Conservation (phyloP, 257 asterid species). For the Schizonepeta tenuifolia region DNA sequence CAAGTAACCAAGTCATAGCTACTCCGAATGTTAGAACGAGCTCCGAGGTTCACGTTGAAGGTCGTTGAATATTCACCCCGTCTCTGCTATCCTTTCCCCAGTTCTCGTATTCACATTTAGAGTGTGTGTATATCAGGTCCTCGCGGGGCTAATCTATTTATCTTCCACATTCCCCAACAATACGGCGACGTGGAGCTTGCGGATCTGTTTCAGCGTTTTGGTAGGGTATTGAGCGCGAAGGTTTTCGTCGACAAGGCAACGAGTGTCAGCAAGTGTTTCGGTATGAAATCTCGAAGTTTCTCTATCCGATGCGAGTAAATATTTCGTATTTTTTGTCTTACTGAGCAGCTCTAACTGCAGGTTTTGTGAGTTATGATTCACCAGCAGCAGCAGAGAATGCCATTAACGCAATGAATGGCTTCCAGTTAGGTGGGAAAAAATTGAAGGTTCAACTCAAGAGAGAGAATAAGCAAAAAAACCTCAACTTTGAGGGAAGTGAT, state of each 20-base stretch:
- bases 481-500: constrained; percentile 43
- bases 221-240: constrained; percentile 90
- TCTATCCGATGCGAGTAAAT: constrained; percentile 11
- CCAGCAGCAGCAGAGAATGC: constrained; percentile 87
- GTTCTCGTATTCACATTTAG: neutral
- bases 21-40: constrained; percentile 68
- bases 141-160: constrained; percentile 89
- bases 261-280: constrained; percentile 94
- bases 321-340: constrained; percentile 3
- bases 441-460: constrained; percentile 95
- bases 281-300: constrained; percentile 44
- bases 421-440: constrained; percentile 84
- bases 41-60: constrained; percentile 81
- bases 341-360: constrained; percentile 47
- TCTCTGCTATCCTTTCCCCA: neutral
- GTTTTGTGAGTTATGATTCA: constrained; percentile 92
- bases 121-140: constrained; percentile 64
- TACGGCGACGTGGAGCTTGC: constrained; percentile 91
- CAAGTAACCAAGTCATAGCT: constrained; percentile 66
- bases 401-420: constrained; percentile 83
- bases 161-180: constrained; percentile 96
- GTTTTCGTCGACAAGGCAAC: constrained; percentile 90
- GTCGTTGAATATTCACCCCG: constrained; percentile 41
- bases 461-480: constrained; percentile 59
- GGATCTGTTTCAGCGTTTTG: constrained; percentile 74